Percentiles rank a stretch among this genome's conserved stretches.
Conservation (phyloP, 768 basidiomycete species). For the Leccinellum albellum region DNA sequence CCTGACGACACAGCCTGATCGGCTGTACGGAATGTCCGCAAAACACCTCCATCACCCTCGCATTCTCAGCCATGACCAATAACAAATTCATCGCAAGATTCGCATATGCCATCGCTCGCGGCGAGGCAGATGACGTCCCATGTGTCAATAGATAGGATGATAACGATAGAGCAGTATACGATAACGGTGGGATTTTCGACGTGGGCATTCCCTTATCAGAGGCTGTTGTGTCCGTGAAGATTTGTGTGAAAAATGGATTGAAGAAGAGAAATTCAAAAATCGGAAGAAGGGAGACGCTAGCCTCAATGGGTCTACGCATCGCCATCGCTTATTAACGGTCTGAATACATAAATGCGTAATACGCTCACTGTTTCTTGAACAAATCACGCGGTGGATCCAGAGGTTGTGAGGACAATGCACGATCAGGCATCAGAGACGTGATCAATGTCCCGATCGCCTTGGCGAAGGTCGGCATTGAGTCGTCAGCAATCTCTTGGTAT, state of each 20-base stretch:
- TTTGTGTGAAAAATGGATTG: conserved; percentile 47
- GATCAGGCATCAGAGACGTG: conserved; percentile 50
- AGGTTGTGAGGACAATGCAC: conserved; percentile 45
- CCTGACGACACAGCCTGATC: conserved; percentile 64
- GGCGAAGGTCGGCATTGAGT: conserved; percentile 46
- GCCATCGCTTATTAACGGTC: neutral
- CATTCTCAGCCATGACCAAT: conserved; percentile 48
- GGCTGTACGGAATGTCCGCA: conserved; percentile 37
- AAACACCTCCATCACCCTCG: conserved; percentile 43
- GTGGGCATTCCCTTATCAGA: conserved; percentile 22
- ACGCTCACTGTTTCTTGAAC: conserved; percentile 54
- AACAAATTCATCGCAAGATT: conserved; percentile 53
- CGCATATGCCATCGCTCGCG: conserved; percentile 60
- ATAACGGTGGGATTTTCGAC: conserved; percentile 33
- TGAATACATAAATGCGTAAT: neutral
- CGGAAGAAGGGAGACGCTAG: conserved; percentile 54
- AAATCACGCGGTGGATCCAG: conserved; percentile 47
- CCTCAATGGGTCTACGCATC: conserved; percentile 56
- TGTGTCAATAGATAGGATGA: conserved; percentile 67
- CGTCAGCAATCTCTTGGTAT: conserved; percentile 55
- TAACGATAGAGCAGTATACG: conserved; percentile 50
- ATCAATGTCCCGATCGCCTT: conserved; percentile 52
- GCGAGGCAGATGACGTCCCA: conserved; percentile 56
- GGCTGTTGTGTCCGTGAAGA: conserved; percentile 40
- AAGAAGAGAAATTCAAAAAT: conserved; percentile 56